Evolutionary conservation across 2,329 filamentous ascomycete genomes (phyloP), one percentile per base, ranked within the genome.

Genomic region (Whalleya microplaca): DNA sequence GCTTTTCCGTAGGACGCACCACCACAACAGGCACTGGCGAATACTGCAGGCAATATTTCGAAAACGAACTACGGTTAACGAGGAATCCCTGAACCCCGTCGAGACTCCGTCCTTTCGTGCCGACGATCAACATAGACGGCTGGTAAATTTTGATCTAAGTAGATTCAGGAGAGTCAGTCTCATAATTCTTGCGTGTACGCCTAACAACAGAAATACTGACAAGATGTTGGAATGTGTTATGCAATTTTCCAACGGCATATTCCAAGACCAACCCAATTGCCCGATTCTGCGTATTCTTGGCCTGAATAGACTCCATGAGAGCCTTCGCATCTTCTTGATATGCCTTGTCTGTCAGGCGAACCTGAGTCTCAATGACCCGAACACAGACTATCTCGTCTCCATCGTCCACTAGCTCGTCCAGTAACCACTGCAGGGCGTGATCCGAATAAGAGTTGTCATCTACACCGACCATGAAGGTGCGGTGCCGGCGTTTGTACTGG

Each of bases 351-450:
- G 86, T 79, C 37, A 81, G 80, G 50, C 88, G 89, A 49, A 87
- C 83, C 62, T 94, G 90, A 70, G 91, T 93, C 69, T 96, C 92
- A 43, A 96, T 84, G 2, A 96, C 93, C 50, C 91, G 84, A 47
- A 97, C 83, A 73, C 93, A 97, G 8, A 97, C 90, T 55, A 97
- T 88, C 74, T 96, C 92, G 70, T 97, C 93, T 18, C 93, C 92
- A 68, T 96, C 93, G 67, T 96, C 92, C 41, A 96, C 91, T 53
- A 96, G 81, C 75, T 96, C 92, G 67, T 96, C 91, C 41, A 97
- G 84, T 48, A 96, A 81, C 92, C 92, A 97, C 73, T 96, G 91
- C 18, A 97, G 80, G 16, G 93, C 93, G 74, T 94, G 95, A 61
- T 96, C 91, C 6, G 92, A 96, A 73, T 96, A 96, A 56, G 91